phyloP scores from a whole-genome alignment of 192 early-diverging fungal species.

The Backusella luteola region DNA sequence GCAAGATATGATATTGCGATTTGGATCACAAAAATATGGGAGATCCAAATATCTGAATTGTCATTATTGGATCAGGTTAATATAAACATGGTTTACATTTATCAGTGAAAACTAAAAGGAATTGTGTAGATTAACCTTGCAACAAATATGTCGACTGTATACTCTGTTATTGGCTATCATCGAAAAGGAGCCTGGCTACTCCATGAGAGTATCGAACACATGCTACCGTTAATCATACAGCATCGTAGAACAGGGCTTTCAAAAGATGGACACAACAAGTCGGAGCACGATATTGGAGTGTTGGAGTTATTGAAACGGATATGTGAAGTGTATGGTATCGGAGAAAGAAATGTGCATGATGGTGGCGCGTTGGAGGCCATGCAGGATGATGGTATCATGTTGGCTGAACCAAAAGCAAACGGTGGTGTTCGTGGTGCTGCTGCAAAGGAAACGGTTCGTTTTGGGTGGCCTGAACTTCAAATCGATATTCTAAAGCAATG shows the following conservation, averaged over 20 bases:
- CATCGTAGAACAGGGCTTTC: slow-evolving; percentile 5
- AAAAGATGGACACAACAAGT: background rate
- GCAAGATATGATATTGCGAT: slow-evolving; percentile 54
- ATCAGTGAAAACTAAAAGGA: background rate
- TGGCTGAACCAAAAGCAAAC: background rate
- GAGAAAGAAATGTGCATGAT: slow-evolving; percentile 30
- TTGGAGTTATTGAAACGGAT: slow-evolving; percentile 60
- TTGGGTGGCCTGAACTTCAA: slow-evolving; percentile 81
- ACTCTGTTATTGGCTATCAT: slow-evolving; percentile 25
- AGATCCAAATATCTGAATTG: slow-evolving; percentile 50
- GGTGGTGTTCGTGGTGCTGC: background rate
- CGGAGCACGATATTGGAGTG: slow-evolving; percentile 45
- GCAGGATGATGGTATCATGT: background rate
- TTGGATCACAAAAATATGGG: slow-evolving; percentile 62
- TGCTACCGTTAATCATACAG: slow-evolving; percentile 29
- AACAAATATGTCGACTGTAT: slow-evolving; percentile 18
- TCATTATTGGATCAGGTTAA: slow-evolving; percentile 56
- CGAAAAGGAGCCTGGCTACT: slow-evolving; percentile 28
- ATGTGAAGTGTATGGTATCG: slow-evolving; percentile 68
- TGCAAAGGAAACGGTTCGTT: slow-evolving; percentile 22
- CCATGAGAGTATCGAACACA: slow-evolving; percentile 23
- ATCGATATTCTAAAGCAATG: slow-evolving; percentile 75
- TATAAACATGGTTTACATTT: background rate
- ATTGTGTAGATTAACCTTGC: slow-evolving; percentile 22
- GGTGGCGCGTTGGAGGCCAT: slow-evolving; percentile 21